A percentile compares a stretch with the other conserved stretches of the same genome.
Evolutionary conservation across 2,329 filamentous ascomycete species (phyloP).

Genomic region (Diplodia scrobiculata): DNA sequence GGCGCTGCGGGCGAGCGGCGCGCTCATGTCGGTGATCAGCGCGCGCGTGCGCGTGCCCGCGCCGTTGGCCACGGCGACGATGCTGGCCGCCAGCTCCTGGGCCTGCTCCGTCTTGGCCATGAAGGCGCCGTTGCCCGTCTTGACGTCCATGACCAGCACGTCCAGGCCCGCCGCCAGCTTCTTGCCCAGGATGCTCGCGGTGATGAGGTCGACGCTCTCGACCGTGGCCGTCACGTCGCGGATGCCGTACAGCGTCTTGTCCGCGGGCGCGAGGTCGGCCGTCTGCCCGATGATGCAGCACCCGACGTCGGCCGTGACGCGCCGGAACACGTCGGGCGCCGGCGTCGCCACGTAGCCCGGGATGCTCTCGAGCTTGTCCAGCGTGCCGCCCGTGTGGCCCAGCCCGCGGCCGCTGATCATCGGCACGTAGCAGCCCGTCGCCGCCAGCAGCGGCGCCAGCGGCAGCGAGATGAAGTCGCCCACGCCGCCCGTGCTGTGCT

Average conservation of each 20-base stretch:
- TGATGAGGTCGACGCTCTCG: slow-evolving; percentile 29
- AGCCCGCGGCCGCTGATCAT: slow-evolving; percentile 28
- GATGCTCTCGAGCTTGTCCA: slow-evolving; percentile 29
- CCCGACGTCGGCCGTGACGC: slow-evolving; percentile 15
- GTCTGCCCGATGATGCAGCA: slow-evolving; percentile 29
- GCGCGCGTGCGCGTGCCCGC: slow-evolving; percentile 26
- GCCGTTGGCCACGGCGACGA: slow-evolving; percentile 27
- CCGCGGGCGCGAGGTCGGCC: slow-evolving; percentile 26
- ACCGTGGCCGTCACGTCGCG: slow-evolving; percentile 29
- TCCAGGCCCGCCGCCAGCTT: slow-evolving; percentile 28
- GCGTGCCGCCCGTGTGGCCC: slow-evolving; percentile 29
- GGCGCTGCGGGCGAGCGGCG: slow-evolving; percentile 24
- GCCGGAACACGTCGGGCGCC: slow-evolving; percentile 16
- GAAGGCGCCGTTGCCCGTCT: slow-evolving; percentile 29
- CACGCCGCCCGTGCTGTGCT: slow-evolving; percentile 29
- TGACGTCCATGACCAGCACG: slow-evolving; percentile 29
- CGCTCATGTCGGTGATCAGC: slow-evolving; percentile 23
- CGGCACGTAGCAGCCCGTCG: slow-evolving; percentile 27
- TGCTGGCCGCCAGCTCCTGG: slow-evolving; percentile 14
- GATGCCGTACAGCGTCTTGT: slow-evolving; percentile 29
- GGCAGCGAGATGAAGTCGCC: slow-evolving; percentile 27
- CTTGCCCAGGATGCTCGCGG: slow-evolving; percentile 26
- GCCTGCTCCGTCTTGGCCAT: slow-evolving; percentile 22
- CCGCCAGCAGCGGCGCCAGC: slow-evolving; percentile 27
- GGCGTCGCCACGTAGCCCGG: slow-evolving; percentile 25